These are phyloP conservation scores for Trametes punicea DNA, from an alignment of 768 basidiomycete species.

Conservation along the genomic window DNA sequence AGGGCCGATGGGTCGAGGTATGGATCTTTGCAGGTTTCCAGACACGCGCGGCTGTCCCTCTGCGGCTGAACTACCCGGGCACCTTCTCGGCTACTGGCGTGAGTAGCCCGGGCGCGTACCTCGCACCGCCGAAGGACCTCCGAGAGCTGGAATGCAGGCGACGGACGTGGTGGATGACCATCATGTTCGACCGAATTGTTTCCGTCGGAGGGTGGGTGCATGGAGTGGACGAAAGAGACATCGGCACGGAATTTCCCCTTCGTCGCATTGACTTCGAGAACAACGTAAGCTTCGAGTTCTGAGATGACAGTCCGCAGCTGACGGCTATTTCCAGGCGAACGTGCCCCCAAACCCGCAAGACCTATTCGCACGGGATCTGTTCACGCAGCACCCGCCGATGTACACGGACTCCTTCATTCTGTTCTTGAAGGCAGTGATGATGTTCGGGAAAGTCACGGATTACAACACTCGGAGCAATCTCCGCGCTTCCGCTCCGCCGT, in stretches of 20 bases:
- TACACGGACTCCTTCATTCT: conserved; percentile 83
- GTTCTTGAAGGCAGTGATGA: conserved; percentile 78
- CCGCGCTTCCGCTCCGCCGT: conserved; percentile 60
- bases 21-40: conserved; percentile 90
- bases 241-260: conserved; percentile 81
- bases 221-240: conserved; percentile 76
- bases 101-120: conserved; percentile 72
- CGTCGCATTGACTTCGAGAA: conserved; percentile 73
- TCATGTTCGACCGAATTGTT: conserved; percentile 79
- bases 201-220: conserved; percentile 78
- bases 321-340: conserved; percentile 1
- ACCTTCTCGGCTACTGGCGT: conserved; percentile 63
- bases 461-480: conserved; percentile 76
- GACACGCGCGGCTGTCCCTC: conserved; percentile 74
- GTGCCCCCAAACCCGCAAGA: conserved; percentile 72
- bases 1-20: conserved; percentile 87
- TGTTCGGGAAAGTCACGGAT: conserved; percentile 83
- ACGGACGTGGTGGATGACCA: conserved; percentile 90
- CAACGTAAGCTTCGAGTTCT: conserved; percentile 45
- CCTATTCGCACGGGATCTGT: conserved; percentile 58
- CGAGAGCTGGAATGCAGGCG: conserved; percentile 75
- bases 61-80: conserved; percentile 83
- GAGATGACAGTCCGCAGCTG: conserved; percentile 1
- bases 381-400: conserved; percentile 65
- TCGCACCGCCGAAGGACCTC: conserved; percentile 73